Base-by-base conservation (phyloP, 805 yeast genomes). In the Scheffersomyces coipomensis region DNA sequence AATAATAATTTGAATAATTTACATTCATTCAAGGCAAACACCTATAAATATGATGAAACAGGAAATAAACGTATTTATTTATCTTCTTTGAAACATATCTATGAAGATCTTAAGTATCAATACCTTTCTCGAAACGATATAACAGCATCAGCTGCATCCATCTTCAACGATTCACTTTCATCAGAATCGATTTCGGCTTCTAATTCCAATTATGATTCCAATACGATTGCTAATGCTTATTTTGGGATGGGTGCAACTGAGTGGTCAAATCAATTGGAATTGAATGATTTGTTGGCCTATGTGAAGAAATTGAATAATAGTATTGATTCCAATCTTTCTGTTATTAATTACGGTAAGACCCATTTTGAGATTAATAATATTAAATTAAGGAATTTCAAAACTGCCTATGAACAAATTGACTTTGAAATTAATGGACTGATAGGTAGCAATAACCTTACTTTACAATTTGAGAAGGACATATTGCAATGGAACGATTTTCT, bases 301-400 rank as follows among this genome's bases (percentile, higher is more conserved):
- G 62, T 56, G 2, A 49, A 55, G 7, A 53, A 52, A 23, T 40
- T 65, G 18, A 57, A 51, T 24, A 45, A 49, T 5, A 25, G 25
- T 4, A 37, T 45, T 1, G 30, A 45, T 5, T 18, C 25, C 3
- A 29, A 33, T 30, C 15, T 43, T 9, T 13, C 30, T 3, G 8
- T 15, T n/a, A 18, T 13, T 10, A 19, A 12, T 17, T 29, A 40
- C 13, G 38, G 30, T 17, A 11, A 17, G 15, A 17, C 19, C 5
- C 11, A 72, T 37, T 85, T 72, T 51, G 95, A 89, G 42, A 78
- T 88, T 6, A 76, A 79, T 38, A 64, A 75, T 15, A 81, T 83
- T 1, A 72, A 74, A 42, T 90, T 89, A n/a, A 17, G n/a, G n/a
- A n/a, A 38, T 2, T 49, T 54, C 23, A 66, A 66, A 3, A 63